These are phyloP conservation scores for Sporisorium scitamineum DNA, from an alignment of 1,284 basidiomycete species.

Conservation along the genomic window DNA sequence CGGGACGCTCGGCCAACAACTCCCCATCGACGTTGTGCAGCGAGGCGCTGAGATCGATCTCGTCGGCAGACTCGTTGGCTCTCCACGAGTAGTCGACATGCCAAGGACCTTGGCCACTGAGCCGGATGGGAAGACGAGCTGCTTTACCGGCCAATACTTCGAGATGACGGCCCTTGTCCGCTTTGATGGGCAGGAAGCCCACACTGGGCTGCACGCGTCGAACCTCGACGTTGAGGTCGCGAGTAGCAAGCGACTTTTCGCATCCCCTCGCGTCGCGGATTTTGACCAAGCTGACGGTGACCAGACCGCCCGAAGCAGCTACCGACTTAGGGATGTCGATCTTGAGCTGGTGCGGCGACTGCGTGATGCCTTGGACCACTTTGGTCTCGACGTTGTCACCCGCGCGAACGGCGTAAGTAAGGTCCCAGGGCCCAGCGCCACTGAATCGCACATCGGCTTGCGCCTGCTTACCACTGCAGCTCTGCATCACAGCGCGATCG, in stretches of 20 bases:
- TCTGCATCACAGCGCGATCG: slow-evolving; percentile 59
- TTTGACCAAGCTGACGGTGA: slow-evolving; percentile 83
- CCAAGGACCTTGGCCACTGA: slow-evolving; percentile 71
- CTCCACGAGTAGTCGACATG: slow-evolving; percentile 79
- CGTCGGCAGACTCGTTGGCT: slow-evolving; percentile 67
- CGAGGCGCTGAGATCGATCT: slow-evolving; percentile 71
- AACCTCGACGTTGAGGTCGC: slow-evolving; percentile 89
- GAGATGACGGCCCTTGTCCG: slow-evolving; percentile 71
- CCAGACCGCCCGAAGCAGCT: slow-evolving; percentile 79
- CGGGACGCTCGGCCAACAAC: slow-evolving; percentile 78
- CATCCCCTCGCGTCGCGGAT: slow-evolving; percentile 91
- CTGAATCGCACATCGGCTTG: slow-evolving; percentile 58
- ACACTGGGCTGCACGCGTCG: slow-evolving; percentile 86
- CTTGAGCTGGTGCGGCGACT: slow-evolving; percentile 62
- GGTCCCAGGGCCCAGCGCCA: slow-evolving; percentile 66
- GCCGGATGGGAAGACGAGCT: slow-evolving; percentile 71
- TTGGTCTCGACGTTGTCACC: slow-evolving; percentile 38
- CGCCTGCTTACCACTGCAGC: slow-evolving; percentile 63
- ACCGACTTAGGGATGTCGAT: slow-evolving; percentile 71
- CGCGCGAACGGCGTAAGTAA: slow-evolving; percentile 59
- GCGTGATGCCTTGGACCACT: slow-evolving; percentile 61
- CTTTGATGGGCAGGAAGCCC: slow-evolving; percentile 77
- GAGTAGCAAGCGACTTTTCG: slow-evolving; percentile 80
- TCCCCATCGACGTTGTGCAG: slow-evolving; percentile 79
- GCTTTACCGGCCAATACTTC: slow-evolving; percentile 82